Evolutionary conservation across 768 basidiomycete genomes (phyloP), one percentile per base, ranked within the genome.

Genomic region (Candolleomyces eurysporus): DNA sequence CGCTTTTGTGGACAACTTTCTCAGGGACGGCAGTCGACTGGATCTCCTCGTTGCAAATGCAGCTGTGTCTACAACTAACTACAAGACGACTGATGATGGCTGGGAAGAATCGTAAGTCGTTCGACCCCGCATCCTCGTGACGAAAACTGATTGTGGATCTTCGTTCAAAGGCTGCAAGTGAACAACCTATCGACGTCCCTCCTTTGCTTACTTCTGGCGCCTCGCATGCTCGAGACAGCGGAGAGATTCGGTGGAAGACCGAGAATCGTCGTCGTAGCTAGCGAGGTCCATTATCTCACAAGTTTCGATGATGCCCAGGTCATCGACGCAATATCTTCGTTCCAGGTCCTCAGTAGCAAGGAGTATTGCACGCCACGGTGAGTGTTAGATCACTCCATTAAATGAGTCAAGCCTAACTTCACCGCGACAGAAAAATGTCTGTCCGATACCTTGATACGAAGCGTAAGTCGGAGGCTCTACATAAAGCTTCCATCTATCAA

Each of bases 31-130:
- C 16, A 70, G 65, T 4, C 63, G 76, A 16, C 63, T 82, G 21
- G 80, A 81, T 61, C 72, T 82, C 26, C 67, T 83, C 0, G 74
- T 81, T n/a, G 73, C 74, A 66, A 82, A 82, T 31, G 79, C 81
- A 0, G 79, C 60, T 0, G 49, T 76, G 1, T n/a, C 45, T 1
- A 8, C 48, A 6, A 1, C 0, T 8, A 53, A 13, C 31, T 74
- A 69, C 31, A 26, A 63, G 8, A 43, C 59, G 13, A 78, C 78
- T 0, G 45, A 58, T 1, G 72, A 80, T 64, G 79, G 78, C 6
- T 80, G 76, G 76, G 80, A 82, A 60, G 48, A 64, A n/a, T 68
- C 58, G 81, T 80, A 39, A 43, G 76, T 67, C 17, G n/a, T n/a
- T n/a, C n/a, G n/a, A n/a, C n/a, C n/a, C n/a, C n/a, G n/a, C n/a